Evolutionary conservation across 169 alveolate species (phyloP), one percentile per base, ranked within the genome.

Genomic region (Babesia divergens): DNA sequence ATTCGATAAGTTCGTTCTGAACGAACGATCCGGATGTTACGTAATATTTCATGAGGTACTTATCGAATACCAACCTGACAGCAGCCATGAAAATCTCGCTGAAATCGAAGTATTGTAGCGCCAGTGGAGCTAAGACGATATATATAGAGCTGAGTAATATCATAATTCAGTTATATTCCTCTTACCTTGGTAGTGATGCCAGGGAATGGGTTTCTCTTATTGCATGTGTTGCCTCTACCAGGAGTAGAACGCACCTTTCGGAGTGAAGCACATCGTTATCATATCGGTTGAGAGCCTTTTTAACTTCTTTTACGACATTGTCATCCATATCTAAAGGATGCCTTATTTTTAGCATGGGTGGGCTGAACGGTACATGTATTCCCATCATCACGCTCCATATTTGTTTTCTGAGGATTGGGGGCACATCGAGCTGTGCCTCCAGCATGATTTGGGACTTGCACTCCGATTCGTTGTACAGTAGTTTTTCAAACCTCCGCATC

Each of bases 1-100:
- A 75, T 34, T 75, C 85, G 14, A 35, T 55, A 60, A 75, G 74
- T 14, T 65, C 68, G 44, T 56, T 65, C 35, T 66, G 55, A 24
- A 75, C 85, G 43, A 65, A 75, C 6, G 85, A 75, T 2, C 85
- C 85, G 1, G 85, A 52, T 2, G 79, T 43, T 6, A 65, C 42
- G 65, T 75, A 75, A 18, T 59, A 75, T 32, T 66, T 29, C 64
- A 65, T 75, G 43, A 75, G 79, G 44, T 75, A 67, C n/a, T 56
- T 52, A 38, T 38, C 60, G 56, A 75, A 75, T n/a, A 75, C 4
- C 43, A 34, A 51, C 47, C 22, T 18, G 42, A 54, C 66, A 0
- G 44, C 65, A 6, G 28, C 62, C 49, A 34, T 2, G 70, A 59
- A 75, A 8, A 75, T 24, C 13, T 43, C 65, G 40, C 51, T 34